Percentiles rank a stretch among this genome's conserved stretches.
phyloP scores from a whole-genome alignment of 2,329 filamentous ascomycete species.

The Simplicillium sp. region DNA sequence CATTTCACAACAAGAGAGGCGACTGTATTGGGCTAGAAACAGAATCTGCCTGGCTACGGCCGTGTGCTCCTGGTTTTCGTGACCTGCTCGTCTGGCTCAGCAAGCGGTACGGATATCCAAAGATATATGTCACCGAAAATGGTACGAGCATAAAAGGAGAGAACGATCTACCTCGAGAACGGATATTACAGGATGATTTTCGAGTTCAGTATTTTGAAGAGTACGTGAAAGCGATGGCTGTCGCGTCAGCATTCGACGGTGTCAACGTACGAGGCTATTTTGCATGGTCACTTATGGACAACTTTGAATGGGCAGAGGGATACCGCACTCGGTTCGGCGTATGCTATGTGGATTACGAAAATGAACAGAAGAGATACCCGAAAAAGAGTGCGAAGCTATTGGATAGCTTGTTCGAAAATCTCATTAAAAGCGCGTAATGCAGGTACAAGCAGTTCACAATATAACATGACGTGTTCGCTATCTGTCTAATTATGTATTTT shows the following conservation, averaged over 20 bases:
- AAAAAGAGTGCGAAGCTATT: conserved; percentile 77
- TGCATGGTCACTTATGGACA: conserved; percentile 84
- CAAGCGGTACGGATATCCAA: conserved; percentile 64
- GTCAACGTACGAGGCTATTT: conserved; percentile 73
- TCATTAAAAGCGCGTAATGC: conserved; percentile 52
- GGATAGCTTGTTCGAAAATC: conserved; percentile 58
- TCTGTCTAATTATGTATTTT: no score
- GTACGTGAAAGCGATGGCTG: conserved; percentile 69
- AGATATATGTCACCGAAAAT: conserved; percentile 78
- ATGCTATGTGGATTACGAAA: conserved; percentile 72
- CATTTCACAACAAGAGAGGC: conserved; percentile 62
- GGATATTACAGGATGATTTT: conserved; percentile 76
- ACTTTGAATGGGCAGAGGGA: conserved; percentile 88
- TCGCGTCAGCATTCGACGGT: conserved; percentile 61
- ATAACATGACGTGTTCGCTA: no score
- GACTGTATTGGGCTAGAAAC: conserved; percentile 73
- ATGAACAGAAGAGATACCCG: conserved; percentile 68
- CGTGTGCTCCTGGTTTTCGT: conserved; percentile 66
- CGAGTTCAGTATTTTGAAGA: conserved; percentile 68
- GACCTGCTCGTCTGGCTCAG: conserved; percentile 69
- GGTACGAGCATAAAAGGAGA: conserved; percentile 78
- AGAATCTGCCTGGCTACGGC: conserved; percentile 72
- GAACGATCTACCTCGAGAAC: conserved; percentile 60
- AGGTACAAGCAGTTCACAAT: no score
- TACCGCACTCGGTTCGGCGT: conserved; percentile 82